Evolutionary conservation across 2,329 filamentous ascomycete species (phyloP).

Genomic region (Hypoxylon sp.): DNA sequence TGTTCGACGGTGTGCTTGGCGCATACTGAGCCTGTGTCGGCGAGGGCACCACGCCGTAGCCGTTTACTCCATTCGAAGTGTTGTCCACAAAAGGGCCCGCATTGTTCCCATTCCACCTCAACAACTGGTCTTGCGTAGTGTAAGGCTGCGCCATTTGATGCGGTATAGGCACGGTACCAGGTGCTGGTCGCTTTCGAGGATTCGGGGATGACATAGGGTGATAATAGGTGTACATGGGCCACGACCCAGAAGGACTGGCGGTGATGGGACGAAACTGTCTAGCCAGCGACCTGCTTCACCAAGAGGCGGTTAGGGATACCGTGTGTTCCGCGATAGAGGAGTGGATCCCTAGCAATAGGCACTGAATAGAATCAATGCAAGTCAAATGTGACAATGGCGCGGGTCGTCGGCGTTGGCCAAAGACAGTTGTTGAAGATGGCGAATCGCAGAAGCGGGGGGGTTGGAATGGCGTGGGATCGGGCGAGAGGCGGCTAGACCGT

Average conservation of each 20-base stretch:
- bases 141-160: conserved; percentile 59
- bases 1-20: conserved; percentile 58
- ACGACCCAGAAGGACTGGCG: conserved; percentile 5
- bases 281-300: conserved; percentile 19
- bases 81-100: conserved; percentile 51
- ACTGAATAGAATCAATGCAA: conserved; percentile 3
- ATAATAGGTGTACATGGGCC: conserved; percentile 50
- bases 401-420: conserved; percentile 7
- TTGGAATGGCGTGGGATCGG: conserved; percentile 13
- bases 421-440: conserved; percentile 22
- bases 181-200: conserved; percentile 52
- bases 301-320: conserved; percentile 10
- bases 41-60: conserved; percentile 49
- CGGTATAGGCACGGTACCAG: conserved; percentile 50
- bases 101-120: conserved; percentile 65
- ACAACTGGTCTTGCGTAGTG: conserved; percentile 61
- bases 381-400: conserved; percentile 3
- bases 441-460: conserved; percentile 11
- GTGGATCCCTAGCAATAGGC: neutral
- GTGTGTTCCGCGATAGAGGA: conserved; percentile 7
- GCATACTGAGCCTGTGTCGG: conserved; percentile 53
- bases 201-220: conserved; percentile 52
- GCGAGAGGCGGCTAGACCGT: conserved; percentile 34
- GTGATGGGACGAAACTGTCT: conserved; percentile 17
- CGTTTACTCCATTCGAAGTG: conserved; percentile 52